Base-by-base conservation (phyloP, 371 early-diverging fungal genomes). In the Mucor mucedo region DNA sequence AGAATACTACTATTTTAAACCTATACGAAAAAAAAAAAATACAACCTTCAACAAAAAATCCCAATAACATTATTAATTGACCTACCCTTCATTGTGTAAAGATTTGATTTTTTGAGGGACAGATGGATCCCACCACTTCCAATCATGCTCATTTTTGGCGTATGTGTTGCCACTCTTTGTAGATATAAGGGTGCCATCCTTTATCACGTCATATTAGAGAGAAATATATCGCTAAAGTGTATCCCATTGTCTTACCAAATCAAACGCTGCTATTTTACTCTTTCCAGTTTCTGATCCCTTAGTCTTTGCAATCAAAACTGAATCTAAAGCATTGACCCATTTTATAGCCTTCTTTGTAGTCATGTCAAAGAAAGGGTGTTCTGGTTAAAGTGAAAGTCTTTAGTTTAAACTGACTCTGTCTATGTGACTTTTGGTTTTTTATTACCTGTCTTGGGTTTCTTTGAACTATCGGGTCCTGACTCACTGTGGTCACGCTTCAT, bases 251-350 rank as follows among this genome's bases (percentile, higher is more conserved):
- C 60, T 52, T 80, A 80, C 92, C 61, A 95, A 77, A 71, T 95
- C 95, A 71, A 93, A 95, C 0, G 91, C 88, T 3, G 95, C 94
- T 41, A 95, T 79, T 61, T 85, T 90, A 2, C 70, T 42, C 28
- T 61, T 58, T 16, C 41, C 57, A 14, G 57, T 8, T 16, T 69
- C 65, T 10, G 39, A 35, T 9, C 47, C 61, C 16, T 38, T 33
- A 0, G 65, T 44, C 55, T 55, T 65, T 33, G 70, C 72, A 50
- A 71, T 54, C 50, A 71, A 52, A 1, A 71, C 63, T 9, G 58
- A 41, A 8, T 64, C 62, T 4, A 64, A 11, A 16, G 39, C 45
- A 30, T 53, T 62, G 4, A 70, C 41, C 70, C 64, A 63, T 44
- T 58, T 58, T 16, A 21, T 13, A 3, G 48, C 10, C 48, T 53